Conservation (phyloP, 345 rosid species). For the Adansonia digitata region DNA sequence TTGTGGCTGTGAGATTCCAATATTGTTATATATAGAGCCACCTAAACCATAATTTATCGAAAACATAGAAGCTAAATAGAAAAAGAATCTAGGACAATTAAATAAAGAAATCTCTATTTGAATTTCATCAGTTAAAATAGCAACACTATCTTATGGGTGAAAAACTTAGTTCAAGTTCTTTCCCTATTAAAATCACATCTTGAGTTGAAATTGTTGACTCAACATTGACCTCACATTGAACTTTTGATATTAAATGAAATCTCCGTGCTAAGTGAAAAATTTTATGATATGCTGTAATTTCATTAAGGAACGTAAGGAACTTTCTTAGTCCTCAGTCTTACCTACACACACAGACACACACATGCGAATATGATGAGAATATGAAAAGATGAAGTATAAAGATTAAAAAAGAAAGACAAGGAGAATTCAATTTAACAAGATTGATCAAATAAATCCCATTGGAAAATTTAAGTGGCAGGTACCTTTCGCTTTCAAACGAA, state of each 20-base stretch:
- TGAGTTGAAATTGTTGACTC: background rate
- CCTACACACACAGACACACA: too few species aligned
- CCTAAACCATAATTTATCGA: background rate
- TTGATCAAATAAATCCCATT: slow-evolving; percentile 6
- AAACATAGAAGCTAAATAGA: background rate
- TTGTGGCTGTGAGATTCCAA: background rate
- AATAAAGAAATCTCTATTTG: background rate
- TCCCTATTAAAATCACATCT: background rate
- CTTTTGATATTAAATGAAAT: too few species aligned
- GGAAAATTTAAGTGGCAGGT: slow-evolving; percentile 15
- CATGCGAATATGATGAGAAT: background rate
- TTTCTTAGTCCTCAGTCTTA: too few species aligned
- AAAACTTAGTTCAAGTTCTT: background rate
- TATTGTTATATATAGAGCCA: background rate
- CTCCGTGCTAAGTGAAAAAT: background rate
- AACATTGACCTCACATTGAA: too few species aligned
- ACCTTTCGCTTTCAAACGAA: slow-evolving; percentile 78
- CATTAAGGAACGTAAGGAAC: background rate
- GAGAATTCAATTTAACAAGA: background rate
- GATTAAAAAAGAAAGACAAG: background rate
- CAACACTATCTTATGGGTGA: background rate
- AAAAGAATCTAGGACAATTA: background rate
- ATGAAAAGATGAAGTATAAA: background rate
- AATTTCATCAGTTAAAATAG: background rate
- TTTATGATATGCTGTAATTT: background rate